Base-by-base conservation (phyloP, 768 basidiomycete species). In the Russula emetica region DNA sequence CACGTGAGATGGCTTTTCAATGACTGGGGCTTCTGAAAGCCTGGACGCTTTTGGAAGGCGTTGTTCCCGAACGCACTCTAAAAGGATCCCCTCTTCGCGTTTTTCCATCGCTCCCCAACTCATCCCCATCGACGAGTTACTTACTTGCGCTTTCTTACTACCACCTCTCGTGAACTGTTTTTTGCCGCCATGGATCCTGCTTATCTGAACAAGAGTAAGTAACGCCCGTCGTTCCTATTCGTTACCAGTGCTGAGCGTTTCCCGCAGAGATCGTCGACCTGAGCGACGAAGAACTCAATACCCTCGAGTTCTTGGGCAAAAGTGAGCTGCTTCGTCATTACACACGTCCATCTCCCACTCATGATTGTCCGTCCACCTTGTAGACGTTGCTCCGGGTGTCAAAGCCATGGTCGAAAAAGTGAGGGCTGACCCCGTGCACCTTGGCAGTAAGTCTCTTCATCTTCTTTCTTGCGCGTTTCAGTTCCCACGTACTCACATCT, bases 161-260 rank as follows among this genome's bases (percentile, higher is more conserved):
- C n/a, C n/a, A n/a, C n/a, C n/a, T n/a, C n/a, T n/a, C n/a, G n/a
- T n/a, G n/a, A n/a, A n/a, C n/a, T n/a, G n/a, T n/a, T 63, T 45
- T 63, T 18, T 67, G 16, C 62, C 64, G 49, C 52, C 42, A 66
- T 63, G 63, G 57, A 67, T 61, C 59, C 66, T 5, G 59, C 68
- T 55, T 70, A 73, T 69, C 24, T 14, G 54, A 51, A 66, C 54
- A 72, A 72, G 71, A 74, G 73, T 73, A 54, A 71, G 71, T 72
- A 61, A 52, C 50, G 62, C 50, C 68, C 69, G 67, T 72, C 69
- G 66, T 71, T 70, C 64, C 70, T 50, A 60, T 68, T 70, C 55
- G 63, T 69, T 67, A 70, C 69, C 14, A 70, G 69, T 71, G 68
- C 67, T 72, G 67, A 72, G 54, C 36, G 56, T 71, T 72, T 72